Evolutionary conservation across 176 grass and related monocot genomes (phyloP).

Genomic region (Miscanthus lutarioriparius): DNA sequence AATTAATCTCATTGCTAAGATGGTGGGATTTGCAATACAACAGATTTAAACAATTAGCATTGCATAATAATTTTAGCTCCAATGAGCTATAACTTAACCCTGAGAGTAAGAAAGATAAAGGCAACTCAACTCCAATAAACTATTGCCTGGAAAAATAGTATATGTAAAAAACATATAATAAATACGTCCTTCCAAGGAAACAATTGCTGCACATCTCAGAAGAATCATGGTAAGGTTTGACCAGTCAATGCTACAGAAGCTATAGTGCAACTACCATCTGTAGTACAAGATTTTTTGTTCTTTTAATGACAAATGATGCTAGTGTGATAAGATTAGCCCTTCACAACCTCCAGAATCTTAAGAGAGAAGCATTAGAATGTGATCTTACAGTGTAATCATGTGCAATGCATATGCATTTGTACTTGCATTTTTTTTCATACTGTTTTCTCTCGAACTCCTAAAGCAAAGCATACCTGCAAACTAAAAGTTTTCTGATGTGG

Average conservation of each 20-base stretch:
- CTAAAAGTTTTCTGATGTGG: not conserved
- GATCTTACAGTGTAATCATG: slow-evolving; percentile 13
- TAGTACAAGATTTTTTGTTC: slow-evolving; percentile 15
- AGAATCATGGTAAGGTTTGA: slow-evolving; percentile 46
- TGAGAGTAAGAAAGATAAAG: slow-evolving; percentile 1
- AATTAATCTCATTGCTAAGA: not conserved
- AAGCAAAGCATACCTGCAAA: not conserved
- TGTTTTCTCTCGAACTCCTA: slow-evolving; percentile 18
- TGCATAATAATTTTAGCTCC: slow-evolving; percentile 16
- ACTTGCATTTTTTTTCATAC: slow-evolving; percentile 24
- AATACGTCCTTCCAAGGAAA: slow-evolving; percentile 17
- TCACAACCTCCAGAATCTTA: slow-evolving; percentile 22
- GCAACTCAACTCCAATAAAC: not conserved
- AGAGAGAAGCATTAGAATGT: slow-evolving; percentile 30
- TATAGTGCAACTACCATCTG: slow-evolving; percentile 42
- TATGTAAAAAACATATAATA: slow-evolving; percentile 21
- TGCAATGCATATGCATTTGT: not conserved
- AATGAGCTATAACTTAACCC: not conserved
- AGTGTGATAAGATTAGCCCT: slow-evolving; percentile 9
- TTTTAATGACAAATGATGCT: slow-evolving; percentile 15
- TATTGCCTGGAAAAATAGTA: slow-evolving; percentile 1
- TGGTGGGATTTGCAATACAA: slow-evolving; percentile 10
- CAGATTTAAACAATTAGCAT: slow-evolving; percentile 19
- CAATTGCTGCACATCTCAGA: slow-evolving; percentile 27
- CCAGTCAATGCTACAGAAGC: slow-evolving; percentile 46